Evolutionary conservation across 345 rosid species (phyloP), one percentile per base, ranked within the genome.

Genomic region (Bretschneidera sinensis): DNA sequence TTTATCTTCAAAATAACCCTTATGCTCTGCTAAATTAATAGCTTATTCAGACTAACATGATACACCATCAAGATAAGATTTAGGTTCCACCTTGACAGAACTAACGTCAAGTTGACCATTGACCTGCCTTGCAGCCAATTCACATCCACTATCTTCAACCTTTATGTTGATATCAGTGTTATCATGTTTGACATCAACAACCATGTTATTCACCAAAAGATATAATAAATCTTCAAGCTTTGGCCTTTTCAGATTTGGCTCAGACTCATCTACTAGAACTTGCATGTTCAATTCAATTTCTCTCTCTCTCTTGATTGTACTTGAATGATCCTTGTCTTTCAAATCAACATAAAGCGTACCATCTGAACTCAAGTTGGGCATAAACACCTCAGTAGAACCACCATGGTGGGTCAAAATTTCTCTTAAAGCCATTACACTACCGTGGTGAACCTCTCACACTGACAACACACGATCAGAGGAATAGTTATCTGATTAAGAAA

Each of bases 401-500:
- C 97, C 99, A 71, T 90, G 99, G 78, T 83, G 92, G 53, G 92
- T 83, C 64, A 94, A 63, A 74, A 94, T 90, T 80, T 90, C 99
- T 81, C 99, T 83, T 70, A 94, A 68, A 71, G 97, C 97, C 99
- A 94, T 83, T 20, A 94, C 83, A 83, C 96, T 82, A 51, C 99
- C 99, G 61, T 94, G 99, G 58, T 97, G 96, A 64, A 91, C 74
- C 80, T 94, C 99, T 97, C 99, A 94, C 70, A 88, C 99, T 94
- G 83, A 67, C 60, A 74, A 73, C 13, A 66, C 43, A 25, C 1
- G 10, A 57, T 70, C 60, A 54, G 59, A 62, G 22, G 19, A 53
- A 52, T 1, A 5, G 54, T 16, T 17, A 57, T 11, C 31, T 54
- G 59, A n/a, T 47, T 67, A 54, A 51, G 35, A 21, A 70, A 59